Evolutionary conservation across 805 yeast species (phyloP).

Genomic region (Ogataea polymorpha): DNA sequence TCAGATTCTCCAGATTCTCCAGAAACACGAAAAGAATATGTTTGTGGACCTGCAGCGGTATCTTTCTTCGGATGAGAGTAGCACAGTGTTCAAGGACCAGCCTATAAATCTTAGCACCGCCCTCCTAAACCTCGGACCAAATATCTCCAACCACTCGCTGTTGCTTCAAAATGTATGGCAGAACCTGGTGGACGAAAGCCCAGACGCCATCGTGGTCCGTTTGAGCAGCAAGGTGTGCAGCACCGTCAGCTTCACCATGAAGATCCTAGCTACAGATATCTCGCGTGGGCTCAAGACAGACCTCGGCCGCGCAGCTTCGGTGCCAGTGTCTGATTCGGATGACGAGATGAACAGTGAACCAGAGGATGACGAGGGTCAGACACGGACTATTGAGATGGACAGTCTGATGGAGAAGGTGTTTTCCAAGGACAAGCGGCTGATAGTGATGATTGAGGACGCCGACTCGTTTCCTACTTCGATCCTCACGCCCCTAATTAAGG

Average conservation of each 20-base stretch:
- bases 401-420: conserved; percentile 17
- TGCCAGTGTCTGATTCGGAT: conserved; percentile 9
- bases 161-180: conserved; percentile 29
- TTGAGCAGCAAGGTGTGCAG: conserved; percentile 38
- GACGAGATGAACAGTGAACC: conserved; percentile 3
- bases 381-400: conserved; percentile 10
- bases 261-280: conserved; percentile 33
- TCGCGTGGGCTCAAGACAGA: conserved; percentile 4
- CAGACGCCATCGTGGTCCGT: conserved; percentile 27
- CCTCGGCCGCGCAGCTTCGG: conserved; percentile 8
- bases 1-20: conserved; percentile 29
- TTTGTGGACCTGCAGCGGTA: conserved; percentile 32
- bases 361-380: conserved; percentile 15
- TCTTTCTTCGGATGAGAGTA: conserved; percentile 15
- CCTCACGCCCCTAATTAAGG: conserved; percentile 23
- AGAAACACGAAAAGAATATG: conserved; percentile 34
- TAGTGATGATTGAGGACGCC: conserved; percentile 35
- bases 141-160: conserved; percentile 39
- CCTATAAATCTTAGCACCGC: conserved; percentile 32
- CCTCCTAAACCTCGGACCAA: conserved; percentile 41
- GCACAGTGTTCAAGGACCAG: conserved; percentile 11
- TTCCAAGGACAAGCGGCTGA: conserved; percentile 13
- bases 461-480: conserved; percentile 31
- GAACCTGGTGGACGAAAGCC: conserved; percentile 13
- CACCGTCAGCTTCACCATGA: conserved; percentile 35